Evolutionary conservation across 2,329 filamentous ascomycete genomes (phyloP), one percentile per base, ranked within the genome.

Genomic region (Kalaharituber pfeilii): DNA sequence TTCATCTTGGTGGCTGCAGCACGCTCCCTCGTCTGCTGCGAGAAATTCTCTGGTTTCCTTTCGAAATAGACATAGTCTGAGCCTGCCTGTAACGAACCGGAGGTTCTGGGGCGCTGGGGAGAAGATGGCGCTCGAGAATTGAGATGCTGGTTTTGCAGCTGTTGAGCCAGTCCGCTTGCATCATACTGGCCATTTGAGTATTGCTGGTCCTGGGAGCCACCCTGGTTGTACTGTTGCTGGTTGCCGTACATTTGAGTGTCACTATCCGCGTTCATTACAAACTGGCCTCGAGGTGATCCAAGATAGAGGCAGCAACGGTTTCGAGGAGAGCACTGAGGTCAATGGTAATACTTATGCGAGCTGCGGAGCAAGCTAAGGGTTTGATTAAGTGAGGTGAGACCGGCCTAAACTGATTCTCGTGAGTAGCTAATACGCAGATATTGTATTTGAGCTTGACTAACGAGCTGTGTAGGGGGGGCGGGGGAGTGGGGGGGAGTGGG

Each of bases 61-160:
- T 81, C 79, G 60, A 78, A 74, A 62, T 77, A 75, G 53, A 73
- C 78, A 62, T 80, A 82, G 65, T 84, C 85, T 62, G 86, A 80
- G 66, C 93, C 86, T 49, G 84, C 83, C 60, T 79, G 77, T 63
- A 84, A 76, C 60, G 94, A 87, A 53, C 86, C 88, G 56, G 86
- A 85, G 18, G 89, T 96, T 57, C 88, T 78, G 50, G 89, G 88
- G 57, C 91, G 81, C 67, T 84, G 81, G 56, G 78, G 75, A 50
- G 80, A 79, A 57, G 79, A 80, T 27, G 76, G 75, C 61, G 86
- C 78, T 57, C 80, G 80, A 44, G 78, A 80, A 57, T 84, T 82
- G 39, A 96, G 76, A 68, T 95, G 94, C 73, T 96, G 89, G 69
- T 95, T 87, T 56, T 89, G 93, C 69, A 96, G 94, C 68, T 98